Percentiles rank a stretch among this genome's conserved stretches.
Conservation (phyloP, 1,139 yeast genomes). For the Yamadazyma spencermartinsiae region DNA sequence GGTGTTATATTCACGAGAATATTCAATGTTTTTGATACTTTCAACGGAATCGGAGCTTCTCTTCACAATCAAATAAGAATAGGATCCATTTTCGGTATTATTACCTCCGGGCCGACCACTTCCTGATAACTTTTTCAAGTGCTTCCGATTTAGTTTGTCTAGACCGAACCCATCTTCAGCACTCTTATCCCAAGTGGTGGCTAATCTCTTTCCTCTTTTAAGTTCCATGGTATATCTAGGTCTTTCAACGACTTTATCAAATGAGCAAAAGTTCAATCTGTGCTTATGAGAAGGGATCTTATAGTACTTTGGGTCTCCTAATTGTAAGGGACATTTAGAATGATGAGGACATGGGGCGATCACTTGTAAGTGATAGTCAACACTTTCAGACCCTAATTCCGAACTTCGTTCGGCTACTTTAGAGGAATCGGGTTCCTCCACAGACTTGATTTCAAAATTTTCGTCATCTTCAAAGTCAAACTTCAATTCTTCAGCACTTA, state of each 20-base stretch:
- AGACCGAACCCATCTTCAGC: constrained; percentile 55
- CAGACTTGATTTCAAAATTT: constrained; percentile 39
- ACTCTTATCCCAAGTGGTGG: constrained; percentile 68
- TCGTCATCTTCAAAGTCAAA: constrained; percentile 49
- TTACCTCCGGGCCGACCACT: constrained; percentile 76
- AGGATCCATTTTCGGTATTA: constrained; percentile 72
- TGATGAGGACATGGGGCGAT: constrained; percentile 95
- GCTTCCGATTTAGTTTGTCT: constrained; percentile 27
- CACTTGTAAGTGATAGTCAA: constrained; percentile 57
- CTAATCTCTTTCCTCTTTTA: constrained; percentile 75
- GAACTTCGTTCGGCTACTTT: constrained; percentile 3
- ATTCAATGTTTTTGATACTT: constrained; percentile 36
- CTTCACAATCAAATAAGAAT: constrained; percentile 73
- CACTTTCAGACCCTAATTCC: constrained; percentile 22
- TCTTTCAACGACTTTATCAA: constrained; percentile 68
- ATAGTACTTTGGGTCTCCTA: constrained; percentile 69
- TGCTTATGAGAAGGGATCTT: constrained; percentile 61
- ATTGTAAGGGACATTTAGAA: constrained; percentile 81
- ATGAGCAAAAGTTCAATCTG: constrained; percentile 72
- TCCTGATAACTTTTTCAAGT: constrained; percentile 44
- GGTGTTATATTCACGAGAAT: constrained; percentile 28
- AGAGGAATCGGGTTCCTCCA: constrained; percentile 22
- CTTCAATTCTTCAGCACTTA: constrained; percentile 44
- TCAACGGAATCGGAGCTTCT: constrained; percentile 46
- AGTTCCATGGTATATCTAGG: constrained; percentile 79